Base-by-base conservation (phyloP, 352 stramenopile genomes). In the Blastocystis sp. region DNA sequence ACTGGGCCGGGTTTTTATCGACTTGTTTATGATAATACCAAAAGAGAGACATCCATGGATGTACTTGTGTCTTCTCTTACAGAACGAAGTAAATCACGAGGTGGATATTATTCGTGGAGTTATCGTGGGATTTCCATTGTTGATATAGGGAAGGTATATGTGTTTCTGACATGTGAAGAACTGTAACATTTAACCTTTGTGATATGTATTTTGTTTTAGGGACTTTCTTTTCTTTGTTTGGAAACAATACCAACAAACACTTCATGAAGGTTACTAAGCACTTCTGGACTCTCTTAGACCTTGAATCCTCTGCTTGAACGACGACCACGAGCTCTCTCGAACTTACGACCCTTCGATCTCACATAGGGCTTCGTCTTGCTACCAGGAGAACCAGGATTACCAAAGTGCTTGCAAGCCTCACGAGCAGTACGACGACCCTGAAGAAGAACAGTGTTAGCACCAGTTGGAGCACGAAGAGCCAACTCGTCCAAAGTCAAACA, bases 241-340 rank as follows among this genome's bases (percentile, higher is more conserved):
- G 12, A 61, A 7, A 61, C 5, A 61, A 61, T 46, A 46, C 39
- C 39, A 46, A 46, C 39, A 46, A 46, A 46, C 39, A 46, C 3
- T 9, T 9, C 2, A 46, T 46, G 39, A 46, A 46, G 39, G 39
- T 46, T 46, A 46, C 39, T 46, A 46, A 46, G 39, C 39, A 46
- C 39, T 46, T 9, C 2, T 9, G 9, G 39, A 46, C 9, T 46
- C 39, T 46, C 39, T 83, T 83, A 83, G 58, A 83, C 71, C 71
- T 83, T 83, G 71, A 66, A 83, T 32, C 49, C 49, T 32, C 46
- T 35, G 54, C 71, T 83, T 9, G 71, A 43, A 49, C 71, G 6
- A 32, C 37, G 66, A 78, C 43, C 63, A 74, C 63, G 63, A 46
- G 63, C 63, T 74, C 63, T 74, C 42, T 77, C n/a, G n/a, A n/a